Evolutionary conservation across 345 rosid species (phyloP), one percentile per base, ranked within the genome.

Genomic region (Xanthoceras sorbifolium): DNA sequence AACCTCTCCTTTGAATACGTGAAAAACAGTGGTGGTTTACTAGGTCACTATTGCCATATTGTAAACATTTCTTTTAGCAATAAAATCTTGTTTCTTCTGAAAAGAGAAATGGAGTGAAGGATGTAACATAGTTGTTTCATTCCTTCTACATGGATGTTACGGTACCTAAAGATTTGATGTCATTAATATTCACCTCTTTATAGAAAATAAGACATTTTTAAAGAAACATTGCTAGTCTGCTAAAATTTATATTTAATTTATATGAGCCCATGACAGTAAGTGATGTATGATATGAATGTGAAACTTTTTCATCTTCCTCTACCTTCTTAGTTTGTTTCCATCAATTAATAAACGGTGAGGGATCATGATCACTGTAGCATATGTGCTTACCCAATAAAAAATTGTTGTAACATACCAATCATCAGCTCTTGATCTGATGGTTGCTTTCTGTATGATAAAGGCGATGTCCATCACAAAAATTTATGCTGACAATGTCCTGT

Each of bases 381-480:
- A 3, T 54, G 20, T 31, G 7, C 52, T 54, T 75, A 32, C 63
- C 5, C 36, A 20, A n/a, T 65, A 52, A 42, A 68, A 68, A 23
- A 18, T 22, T 20, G 2, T 26, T 10, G 1, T 26, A 28, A 28
- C 6, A 6, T 29, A 2, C 26, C 25, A 9, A 76, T 76, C 44
- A 68, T 75, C 25, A 57, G 61, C 74, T 79, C 9, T 2, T 57
- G 57, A 61, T 69, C 25, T 84, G 55, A 57, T 60, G 14, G 31
- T 78, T 64, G 69, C 15, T 71, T 40, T 54, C 31, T 67, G 36
- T 69, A 18, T 68, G 28, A 44, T 38, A 77, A 32, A 61, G 20
- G 44, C 38, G 62, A 66, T 29, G 57, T 65, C 22, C 57, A 29
- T 70, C 42, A 14, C 23, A 25, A 20, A 72, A 64, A 1, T 32